Evolutionary conservation across 2,329 filamentous ascomycete species (phyloP), one percentile per base, ranked within the genome.

Genomic region (Ophiocordyceps unilateralis): DNA sequence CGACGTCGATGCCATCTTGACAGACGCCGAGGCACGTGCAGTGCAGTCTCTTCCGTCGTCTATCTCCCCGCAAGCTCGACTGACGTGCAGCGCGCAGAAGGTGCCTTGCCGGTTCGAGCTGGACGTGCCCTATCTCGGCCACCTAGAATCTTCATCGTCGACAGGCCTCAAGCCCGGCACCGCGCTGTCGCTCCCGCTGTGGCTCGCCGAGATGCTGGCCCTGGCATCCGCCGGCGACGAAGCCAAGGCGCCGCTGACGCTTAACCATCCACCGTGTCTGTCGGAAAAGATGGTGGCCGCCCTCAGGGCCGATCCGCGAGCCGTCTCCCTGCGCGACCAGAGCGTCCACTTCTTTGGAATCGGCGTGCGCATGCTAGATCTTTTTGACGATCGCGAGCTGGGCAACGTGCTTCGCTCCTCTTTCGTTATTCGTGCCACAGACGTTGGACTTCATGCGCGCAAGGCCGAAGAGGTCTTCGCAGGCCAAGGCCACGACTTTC

Each of bases 41-140:
- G n/a, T 15, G 5, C 30, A 6, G 22, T 15, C 14, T 23, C 10
- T 4, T 21, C n/a, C 10, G 2, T 32, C 26, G 7, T 23, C 12
- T 12, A 37, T 7, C 30, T 5, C 22, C 42, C 15, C 21, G 9
- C n/a, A 36, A 8, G 32, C 32, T 17, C 32, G 9, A 32, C 11
- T 43, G 26, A 42, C 20, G 21, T 40, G n/a, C 10, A 8, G 21
- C 26, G 14, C 32, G 15, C 52, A 94, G 79, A 96, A 95, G 83
- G 76, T 95, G 26, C 89, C 91, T 36, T 94, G 88, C 67, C 93
- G 83, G 42, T 95, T 96, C 64, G 83, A 94, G 56, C 75, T 95
- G 55, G 83, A 89, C 46, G 80, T 94, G 26, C 82, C 87, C 19
- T 79, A 83, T 44, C 75, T 96, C 39, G 88, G 88, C 51, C 86